Conservation (phyloP, 2,329 filamentous ascomycete genomes). For the Rhinocladiella mackenziei region DNA sequence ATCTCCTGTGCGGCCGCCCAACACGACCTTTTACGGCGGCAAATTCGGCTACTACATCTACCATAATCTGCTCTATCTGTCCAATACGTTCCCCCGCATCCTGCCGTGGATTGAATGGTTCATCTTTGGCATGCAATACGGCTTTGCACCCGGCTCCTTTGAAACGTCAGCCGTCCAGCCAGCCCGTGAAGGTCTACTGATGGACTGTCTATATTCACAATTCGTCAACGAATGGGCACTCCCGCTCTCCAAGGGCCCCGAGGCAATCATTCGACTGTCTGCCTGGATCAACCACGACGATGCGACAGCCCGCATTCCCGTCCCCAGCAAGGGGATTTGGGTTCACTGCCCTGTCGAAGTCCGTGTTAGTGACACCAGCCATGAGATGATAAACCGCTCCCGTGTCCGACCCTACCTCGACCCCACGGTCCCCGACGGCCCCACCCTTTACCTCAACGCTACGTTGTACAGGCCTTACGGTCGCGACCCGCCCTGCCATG, state of each 20-base stretch:
- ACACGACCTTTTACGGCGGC: constrained; percentile 74
- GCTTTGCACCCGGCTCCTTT: constrained; percentile 65
- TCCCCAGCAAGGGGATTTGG: constrained; percentile 72
- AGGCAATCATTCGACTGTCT: constrained; percentile 75
- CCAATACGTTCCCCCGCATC: constrained; percentile 71
- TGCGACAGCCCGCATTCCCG: constrained; percentile 67
- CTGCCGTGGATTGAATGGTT: constrained; percentile 92
- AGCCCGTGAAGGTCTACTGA: constrained; percentile 73
- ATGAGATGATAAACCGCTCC: constrained; percentile 34
- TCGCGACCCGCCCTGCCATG: constrained; percentile 69
- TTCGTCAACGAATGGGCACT: constrained; percentile 98
- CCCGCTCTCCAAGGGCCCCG: constrained; percentile 77
- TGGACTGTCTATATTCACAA: constrained; percentile 98
- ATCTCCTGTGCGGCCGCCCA: constrained; percentile 56
- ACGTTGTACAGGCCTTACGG: constrained; percentile 82
- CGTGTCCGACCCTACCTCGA: constrained; percentile 64
- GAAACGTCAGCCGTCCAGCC: constrained; percentile 73
- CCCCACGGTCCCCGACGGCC: constrained; percentile 62
- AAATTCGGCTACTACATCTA: constrained; percentile 82
- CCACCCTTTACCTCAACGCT: constrained; percentile 83
- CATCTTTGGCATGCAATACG: constrained; percentile 96
- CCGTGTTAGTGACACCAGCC: constrained; percentile 68
- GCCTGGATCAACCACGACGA: constrained; percentile 77
- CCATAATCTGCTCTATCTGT: constrained; percentile 79
- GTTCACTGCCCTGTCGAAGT: constrained; percentile 91